Evolutionary conservation across 345 rosid species (phyloP), one percentile per base, ranked within the genome.

Genomic region (Bruguiera parviflora): DNA sequence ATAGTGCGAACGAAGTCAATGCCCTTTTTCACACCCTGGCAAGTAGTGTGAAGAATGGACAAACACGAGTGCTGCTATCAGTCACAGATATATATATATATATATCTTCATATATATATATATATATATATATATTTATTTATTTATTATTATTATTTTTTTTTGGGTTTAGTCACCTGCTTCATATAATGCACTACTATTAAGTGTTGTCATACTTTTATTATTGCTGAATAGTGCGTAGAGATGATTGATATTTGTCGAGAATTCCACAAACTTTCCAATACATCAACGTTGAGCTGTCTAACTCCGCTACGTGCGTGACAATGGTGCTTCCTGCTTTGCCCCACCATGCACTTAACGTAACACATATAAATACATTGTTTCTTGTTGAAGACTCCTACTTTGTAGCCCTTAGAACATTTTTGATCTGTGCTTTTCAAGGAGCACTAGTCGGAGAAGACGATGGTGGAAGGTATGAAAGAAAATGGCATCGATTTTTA

Each of bases 301-400:
- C 65, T 63, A 69, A 66, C 51, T 72, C 46, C 28, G 55, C 71
- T 72, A 63, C 66, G 18, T 15, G 77, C 77, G 75, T 77, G 79
- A 77, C 61, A 71, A 58, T 9, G 63, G 63, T 58, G 32, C 53
- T 51, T 15, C 49, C 49, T 13, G 49, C 49, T 43, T 75, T 56
- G 71, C 64, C 80, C 73, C 78, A 80, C 81, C 83, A 78, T 63
- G 46, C 68, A 64, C 11, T 43, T 69, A 53, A 65, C 75, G 53
- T 64, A 73, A 69, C 65, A 78, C 9, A 39, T 75, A 47, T 16
- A 46, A 43, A 13, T 13, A 43, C 49, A 43, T 13, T 69, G 75
- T 78, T 76, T 58, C 79, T 68, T 58, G 72, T 55, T 57, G 64
- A 75, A 79, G 70, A 66, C 78, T 70, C 46, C 59, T 69, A 49